Percentiles rank a stretch among this genome's conserved stretches.
phyloP scores from a whole-genome alignment of 2,329 filamentous ascomycete genomes.

The Didymella pomorum region DNA sequence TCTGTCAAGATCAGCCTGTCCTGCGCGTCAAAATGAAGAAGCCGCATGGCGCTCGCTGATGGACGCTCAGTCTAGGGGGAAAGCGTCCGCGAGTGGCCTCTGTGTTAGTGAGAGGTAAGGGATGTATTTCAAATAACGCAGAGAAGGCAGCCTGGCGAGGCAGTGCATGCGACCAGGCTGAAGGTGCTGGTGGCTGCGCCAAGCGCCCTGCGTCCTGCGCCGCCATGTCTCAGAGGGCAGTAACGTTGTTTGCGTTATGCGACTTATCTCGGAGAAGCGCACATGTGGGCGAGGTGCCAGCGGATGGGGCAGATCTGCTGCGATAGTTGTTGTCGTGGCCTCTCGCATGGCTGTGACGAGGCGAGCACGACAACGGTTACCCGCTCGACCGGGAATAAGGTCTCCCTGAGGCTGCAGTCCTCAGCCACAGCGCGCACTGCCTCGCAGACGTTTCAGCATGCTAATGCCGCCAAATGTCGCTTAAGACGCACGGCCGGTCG shows the following conservation, averaged over 20 bases:
- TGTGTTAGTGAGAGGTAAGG: background rate
- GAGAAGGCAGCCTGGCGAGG: slow-evolving; percentile 9
- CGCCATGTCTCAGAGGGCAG: background rate
- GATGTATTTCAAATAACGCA: slow-evolving; percentile 1
- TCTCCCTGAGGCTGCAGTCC: background rate
- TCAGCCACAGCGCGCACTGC: background rate
- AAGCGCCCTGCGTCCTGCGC: slow-evolving; percentile 4
- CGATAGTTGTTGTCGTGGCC: slow-evolving; percentile 1
- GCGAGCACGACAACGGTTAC: slow-evolving; percentile 2
- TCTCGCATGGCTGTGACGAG: slow-evolving; percentile 3
- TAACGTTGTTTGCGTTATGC: background rate
- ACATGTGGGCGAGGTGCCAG: slow-evolving; percentile 7
- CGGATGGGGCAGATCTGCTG: background rate
- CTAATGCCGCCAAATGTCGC: background rate
- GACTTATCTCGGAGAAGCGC: slow-evolving; percentile 5
- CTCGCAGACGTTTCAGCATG: background rate
- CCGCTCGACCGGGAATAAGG: background rate
- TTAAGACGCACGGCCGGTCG: background rate
- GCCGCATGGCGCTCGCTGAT: slow-evolving; percentile 15
- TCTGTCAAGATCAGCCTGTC: slow-evolving; percentile 24
- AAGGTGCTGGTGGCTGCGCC: background rate
- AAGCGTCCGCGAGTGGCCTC: background rate
- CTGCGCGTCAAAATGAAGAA: slow-evolving; percentile 21
- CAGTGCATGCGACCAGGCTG: slow-evolving; percentile 19
- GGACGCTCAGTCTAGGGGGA: background rate